Evolutionary conservation across 1,139 yeast species (phyloP).

Genomic region (Blastobotrys proliferans): DNA sequence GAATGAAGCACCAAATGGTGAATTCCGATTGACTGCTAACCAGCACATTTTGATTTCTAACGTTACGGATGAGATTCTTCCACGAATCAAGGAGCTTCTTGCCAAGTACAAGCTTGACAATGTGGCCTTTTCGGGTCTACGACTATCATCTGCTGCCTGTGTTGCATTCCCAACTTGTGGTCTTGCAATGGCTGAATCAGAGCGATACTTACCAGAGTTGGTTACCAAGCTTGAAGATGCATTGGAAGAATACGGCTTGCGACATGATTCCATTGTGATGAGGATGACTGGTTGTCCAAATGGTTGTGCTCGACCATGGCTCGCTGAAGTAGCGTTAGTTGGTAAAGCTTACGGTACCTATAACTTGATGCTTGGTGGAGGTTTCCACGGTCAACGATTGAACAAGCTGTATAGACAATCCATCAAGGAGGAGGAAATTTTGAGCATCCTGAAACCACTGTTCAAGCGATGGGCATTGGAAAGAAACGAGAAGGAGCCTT

Average conservation of each 20-base stretch:
- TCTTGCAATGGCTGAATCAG: conserved; percentile 97
- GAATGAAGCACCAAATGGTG: conserved; percentile 54
- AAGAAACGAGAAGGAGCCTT: conserved; percentile 86
- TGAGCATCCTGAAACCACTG: conserved; percentile 71
- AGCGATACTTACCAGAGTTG: conserved; percentile 84
- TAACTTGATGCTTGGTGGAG: conserved; percentile 94
- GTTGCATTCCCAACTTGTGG: conserved; percentile 99
- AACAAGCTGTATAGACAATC: conserved; percentile 88
- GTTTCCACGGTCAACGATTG: conserved; percentile 88
- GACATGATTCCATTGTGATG: conserved; percentile 94
- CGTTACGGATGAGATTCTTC: conserved; percentile 65
- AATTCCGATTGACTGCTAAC: conserved; percentile 92
- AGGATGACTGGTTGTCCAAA: conserved; percentile 99
- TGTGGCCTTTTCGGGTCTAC: conserved; percentile 74
- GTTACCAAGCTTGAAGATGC: conserved; percentile 77
- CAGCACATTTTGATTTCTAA: conserved; percentile 83
- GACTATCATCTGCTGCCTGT: conserved; percentile 93
- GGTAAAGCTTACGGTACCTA: conserved; percentile 95
- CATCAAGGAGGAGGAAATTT: conserved; percentile 84
- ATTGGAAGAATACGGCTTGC: conserved; percentile 85
- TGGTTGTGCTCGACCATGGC: conserved; percentile 98
- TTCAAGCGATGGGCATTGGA: conserved; percentile 94
- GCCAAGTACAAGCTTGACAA: conserved; percentile 79
- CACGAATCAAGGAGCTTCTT: conserved; percentile 57
- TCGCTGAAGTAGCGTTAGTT: conserved; percentile 91